Base-by-base conservation (phyloP, 768 basidiomycete genomes). In the Collybia nuda region DNA sequence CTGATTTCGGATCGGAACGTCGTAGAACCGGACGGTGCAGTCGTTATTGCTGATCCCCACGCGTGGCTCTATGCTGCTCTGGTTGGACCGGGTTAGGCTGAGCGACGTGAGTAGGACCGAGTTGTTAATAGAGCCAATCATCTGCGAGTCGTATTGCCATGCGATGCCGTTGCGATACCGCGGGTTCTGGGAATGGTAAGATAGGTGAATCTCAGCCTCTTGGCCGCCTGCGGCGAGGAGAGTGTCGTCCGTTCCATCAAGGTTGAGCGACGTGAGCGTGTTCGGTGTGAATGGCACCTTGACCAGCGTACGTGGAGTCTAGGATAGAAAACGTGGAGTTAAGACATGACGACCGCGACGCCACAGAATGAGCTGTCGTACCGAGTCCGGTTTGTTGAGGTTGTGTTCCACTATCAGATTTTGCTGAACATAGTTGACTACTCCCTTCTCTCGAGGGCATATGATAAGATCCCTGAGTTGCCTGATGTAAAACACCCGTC, bases 41-140 rank as follows among this genome's bases (percentile, higher is more conserved):
- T 95, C 93, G 65, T 97, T 97, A 62, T 94, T 94, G 69, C 86
- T 89, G 53, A 95, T 82, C 21, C 83, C 79, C 39, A 94, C 75
- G 6, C 92, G 75, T 0, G 92, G 92, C 58, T 91, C 88, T 7
- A 78, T 76, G 54, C 80, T 81, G 63, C 80, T 84, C 62, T 86
- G 73, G 52, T 81, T 69, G 18, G 85, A 81, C 28, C 74, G 72
- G 8, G 82, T 78, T 29, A 87, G 67, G 56, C 75, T 82, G 52
- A 88, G 68, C 2, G 71, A 70, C 15, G 84, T 83, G 45, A 85
- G 81, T 49, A 92, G 72, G 19, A 93, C 82, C 5, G 88, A 88
- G 64, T 93, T 93, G 67, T 93, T 92, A 64, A 93, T 93, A 6
- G 86, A 87, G 5, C 84, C 85, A 0, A 68, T 60, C 15, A 88